Conservation (phyloP, 208 protist species). For the Eutreptiella sp. region DNA sequence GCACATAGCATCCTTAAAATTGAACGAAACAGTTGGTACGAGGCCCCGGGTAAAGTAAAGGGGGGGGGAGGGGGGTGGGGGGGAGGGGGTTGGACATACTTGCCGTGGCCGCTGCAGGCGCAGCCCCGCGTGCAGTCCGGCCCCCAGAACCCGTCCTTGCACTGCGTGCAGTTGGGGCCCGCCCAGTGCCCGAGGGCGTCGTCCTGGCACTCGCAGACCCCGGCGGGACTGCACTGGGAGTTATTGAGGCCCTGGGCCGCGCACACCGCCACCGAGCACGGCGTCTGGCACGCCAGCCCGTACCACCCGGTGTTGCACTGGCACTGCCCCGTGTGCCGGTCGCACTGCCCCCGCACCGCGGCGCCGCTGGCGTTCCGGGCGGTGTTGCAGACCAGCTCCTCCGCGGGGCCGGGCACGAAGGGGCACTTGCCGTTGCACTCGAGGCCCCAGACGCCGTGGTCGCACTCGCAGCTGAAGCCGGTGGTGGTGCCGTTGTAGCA, state of each 20-base stretch:
- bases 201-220: constrained; percentile 16
- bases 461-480: too few relatives aligned
- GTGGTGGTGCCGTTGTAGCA: too few relatives aligned
- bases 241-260: too few relatives aligned
- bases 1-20: not conserved
- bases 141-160: constrained; percentile 9
- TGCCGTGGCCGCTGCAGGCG: constrained; percentile 4
- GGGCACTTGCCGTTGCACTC: constrained; percentile 27
- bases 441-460: too few relatives aligned
- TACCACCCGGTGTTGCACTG: not conserved
- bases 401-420: too few relatives aligned
- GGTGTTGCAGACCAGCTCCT: too few relatives aligned
- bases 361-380: too few relatives aligned
- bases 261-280: too few relatives aligned
- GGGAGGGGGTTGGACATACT: constrained; percentile 14
- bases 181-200: constrained; percentile 10
- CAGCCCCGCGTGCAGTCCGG: not conserved
- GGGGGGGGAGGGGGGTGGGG: not conserved
- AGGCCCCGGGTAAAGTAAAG: not conserved
- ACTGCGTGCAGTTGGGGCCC: constrained; percentile 1
- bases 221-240: constrained; percentile 20
- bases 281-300: constrained; percentile 19
- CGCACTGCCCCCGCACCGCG: too few relatives aligned
- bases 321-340: too few relatives aligned
- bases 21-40: not conserved